Evolutionary conservation across 1,284 basidiomycete genomes (phyloP).

Genomic region (Ustilago hordei): DNA sequence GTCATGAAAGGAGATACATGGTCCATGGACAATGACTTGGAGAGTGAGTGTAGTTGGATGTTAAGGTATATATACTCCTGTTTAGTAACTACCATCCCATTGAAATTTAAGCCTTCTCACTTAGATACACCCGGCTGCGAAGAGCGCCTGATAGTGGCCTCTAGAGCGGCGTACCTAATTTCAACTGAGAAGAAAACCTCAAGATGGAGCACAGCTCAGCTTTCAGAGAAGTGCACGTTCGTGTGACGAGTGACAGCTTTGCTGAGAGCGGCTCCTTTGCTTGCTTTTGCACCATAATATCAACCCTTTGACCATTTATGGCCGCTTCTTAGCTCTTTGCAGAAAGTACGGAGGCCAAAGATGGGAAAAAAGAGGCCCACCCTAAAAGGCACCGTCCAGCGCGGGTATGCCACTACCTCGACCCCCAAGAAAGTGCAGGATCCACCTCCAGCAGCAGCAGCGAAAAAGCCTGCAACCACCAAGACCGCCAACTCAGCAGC

Average conservation of each 20-base stretch:
- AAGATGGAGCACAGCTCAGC: not conserved
- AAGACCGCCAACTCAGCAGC: slow-evolving; percentile 39
- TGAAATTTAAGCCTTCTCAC: too few relatives aligned
- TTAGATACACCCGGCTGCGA: too few relatives aligned
- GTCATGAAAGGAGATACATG: too few relatives aligned
- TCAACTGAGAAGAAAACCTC: slow-evolving; percentile 28
- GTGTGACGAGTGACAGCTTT: slow-evolving; percentile 12
- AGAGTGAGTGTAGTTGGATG: too few relatives aligned
- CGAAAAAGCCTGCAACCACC: slow-evolving; percentile 66
- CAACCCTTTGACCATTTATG: slow-evolving; percentile 3
- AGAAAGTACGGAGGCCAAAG: not conserved
- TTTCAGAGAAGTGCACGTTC: not conserved
- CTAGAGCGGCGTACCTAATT: too few relatives aligned
- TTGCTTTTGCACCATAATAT: not conserved
- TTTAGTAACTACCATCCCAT: too few relatives aligned
- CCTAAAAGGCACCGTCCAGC: slow-evolving; percentile 61
- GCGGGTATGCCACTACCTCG: slow-evolving; percentile 73
- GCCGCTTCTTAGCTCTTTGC: not conserved
- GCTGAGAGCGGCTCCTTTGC: not conserved
- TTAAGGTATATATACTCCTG: too few relatives aligned
- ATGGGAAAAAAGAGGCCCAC: slow-evolving; percentile 65
- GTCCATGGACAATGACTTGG: too few relatives aligned
- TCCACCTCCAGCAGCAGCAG: slow-evolving; percentile 55
- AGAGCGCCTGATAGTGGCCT: too few relatives aligned
- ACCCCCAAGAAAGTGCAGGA: slow-evolving; percentile 80